These are phyloP conservation scores for Blastocystis sp. DNA, from an alignment of 352 stramenopile genomes.

Conservation along the genomic window DNA sequence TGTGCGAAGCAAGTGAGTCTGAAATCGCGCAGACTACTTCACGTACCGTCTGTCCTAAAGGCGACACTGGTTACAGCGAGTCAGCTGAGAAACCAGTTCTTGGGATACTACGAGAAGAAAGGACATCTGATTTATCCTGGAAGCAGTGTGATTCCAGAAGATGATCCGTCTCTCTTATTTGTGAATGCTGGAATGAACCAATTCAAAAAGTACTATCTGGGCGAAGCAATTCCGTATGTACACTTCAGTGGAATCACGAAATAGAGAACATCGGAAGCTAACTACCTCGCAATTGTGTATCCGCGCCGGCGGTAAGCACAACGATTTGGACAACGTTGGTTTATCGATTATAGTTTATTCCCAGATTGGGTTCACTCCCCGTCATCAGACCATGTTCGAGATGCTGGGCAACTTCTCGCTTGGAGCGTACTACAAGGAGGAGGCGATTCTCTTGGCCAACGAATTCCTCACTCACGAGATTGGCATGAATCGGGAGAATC, in stretches of 20 bases:
- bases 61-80: constrained; percentile 61
- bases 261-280: constrained; percentile 60
- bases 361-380: constrained; percentile 54
- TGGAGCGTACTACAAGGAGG: constrained; percentile 91
- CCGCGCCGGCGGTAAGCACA: constrained; percentile 89
- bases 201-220: constrained; percentile 77
- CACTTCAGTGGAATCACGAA: background rate
- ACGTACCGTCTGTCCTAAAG: background rate
- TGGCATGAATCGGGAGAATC: constrained; percentile 63
- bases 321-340: constrained; percentile 92
- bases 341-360: constrained; percentile 69
- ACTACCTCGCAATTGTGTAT: constrained; percentile 90
- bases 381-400: constrained; percentile 94
- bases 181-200: constrained; percentile 93
- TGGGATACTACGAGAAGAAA: constrained; percentile 68
- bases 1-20: background rate
- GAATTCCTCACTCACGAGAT: constrained; percentile 80
- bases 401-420: constrained; percentile 96
- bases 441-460: constrained; percentile 84
- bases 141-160: constrained; percentile 69
- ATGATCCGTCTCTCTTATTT: constrained; percentile 86
- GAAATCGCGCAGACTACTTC: background rate
- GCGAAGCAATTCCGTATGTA: constrained; percentile 44
- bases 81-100: constrained; percentile 63
- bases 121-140: constrained; percentile 67